Conservation (phyloP, 371 early-diverging fungal genomes). For the Mucor mucedo region DNA sequence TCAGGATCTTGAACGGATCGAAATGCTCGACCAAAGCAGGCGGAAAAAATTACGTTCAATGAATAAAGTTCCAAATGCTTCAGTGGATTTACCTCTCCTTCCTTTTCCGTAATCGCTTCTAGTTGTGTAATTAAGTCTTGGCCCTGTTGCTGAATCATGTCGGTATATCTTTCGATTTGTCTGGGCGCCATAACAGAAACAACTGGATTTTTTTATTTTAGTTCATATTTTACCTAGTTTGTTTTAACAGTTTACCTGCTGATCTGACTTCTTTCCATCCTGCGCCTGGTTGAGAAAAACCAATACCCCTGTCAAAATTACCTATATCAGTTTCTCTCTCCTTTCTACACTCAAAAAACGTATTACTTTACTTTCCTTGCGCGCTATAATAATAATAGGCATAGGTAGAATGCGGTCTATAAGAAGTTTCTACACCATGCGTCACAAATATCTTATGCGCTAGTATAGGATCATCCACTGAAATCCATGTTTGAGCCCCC, state of each 20-base stretch:
- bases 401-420: constrained; percentile 12
- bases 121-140: constrained; percentile 4
- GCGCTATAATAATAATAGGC: constrained; percentile 6
- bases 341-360: neutral
- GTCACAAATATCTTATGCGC: constrained; percentile 27
- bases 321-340: neutral
- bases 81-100: neutral
- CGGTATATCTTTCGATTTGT: constrained; percentile 4
- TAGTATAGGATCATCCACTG: constrained; percentile 18
- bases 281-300: constrained; percentile 2
- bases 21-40: constrained; percentile 6
- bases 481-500: constrained; percentile 20
- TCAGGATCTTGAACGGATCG: constrained; percentile 15
- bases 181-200: constrained; percentile 14
- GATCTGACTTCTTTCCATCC: neutral
- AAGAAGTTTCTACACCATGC: constrained; percentile 8
- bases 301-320: neutral
- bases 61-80: constrained; percentile 11
- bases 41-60: constrained; percentile 15
- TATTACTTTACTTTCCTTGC: constrained; percentile 7
- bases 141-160: constrained; percentile 3
- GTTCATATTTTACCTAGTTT: neutral
- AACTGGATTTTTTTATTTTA: neutral
- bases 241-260: neutral
- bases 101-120: neutral